Base-by-base conservation (phyloP, 2,329 filamentous ascomycete genomes). In the Xenoacremonium recifei region DNA sequence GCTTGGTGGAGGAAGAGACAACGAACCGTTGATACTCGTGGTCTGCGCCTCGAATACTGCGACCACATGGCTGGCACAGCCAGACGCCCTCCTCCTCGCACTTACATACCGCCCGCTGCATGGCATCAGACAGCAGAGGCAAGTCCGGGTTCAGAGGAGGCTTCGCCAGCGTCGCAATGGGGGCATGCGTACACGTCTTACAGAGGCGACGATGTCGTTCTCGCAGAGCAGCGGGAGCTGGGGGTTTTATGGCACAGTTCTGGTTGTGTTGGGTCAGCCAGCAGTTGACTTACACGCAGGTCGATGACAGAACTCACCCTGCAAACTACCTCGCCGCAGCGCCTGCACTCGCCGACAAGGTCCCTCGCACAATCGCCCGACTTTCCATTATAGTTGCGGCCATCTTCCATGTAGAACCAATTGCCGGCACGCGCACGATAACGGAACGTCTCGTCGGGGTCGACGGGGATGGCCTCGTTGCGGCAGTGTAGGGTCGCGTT, bases 211-310 rank as follows among this genome's bases (percentile, higher is more conserved):
- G 86, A 61, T 95, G 85, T 29, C 92, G 83, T 47, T 85, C 80
- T 31, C 80, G 82, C 27, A 95, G 74, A 17, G 81, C 75, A 21
- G 76, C 71, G 2, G 76, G 73, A 3, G 85, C 80, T 1, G 89
- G 89, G 0, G 87, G 82, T 65, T 96, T 96, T 58, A 89, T 85
- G 5, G 85, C 84, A 66, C 92, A 97, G 55, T 97, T 97, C 89
- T 95, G 63, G 39, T 34, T 27, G 40, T 32, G 45, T 39, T 39
- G 13, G 43, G 49, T n/a, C n/a, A n/a, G n/a, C 39, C 47, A 25
- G 47, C 15, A n/a, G n/a, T n/a, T n/a, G 9, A 27, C 23, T 27
- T 27, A 27, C 23, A 27, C 23, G 13, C 23, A 13, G 7, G 23
- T n/a, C n/a, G n/a, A 23, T 33, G 7, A 13, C 35, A 11, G 35